A percentile compares a stretch with the other conserved stretches of the same genome.
phyloP scores from a whole-genome alignment of 305 asterid species.

The Fraxinus sp. region DNA sequence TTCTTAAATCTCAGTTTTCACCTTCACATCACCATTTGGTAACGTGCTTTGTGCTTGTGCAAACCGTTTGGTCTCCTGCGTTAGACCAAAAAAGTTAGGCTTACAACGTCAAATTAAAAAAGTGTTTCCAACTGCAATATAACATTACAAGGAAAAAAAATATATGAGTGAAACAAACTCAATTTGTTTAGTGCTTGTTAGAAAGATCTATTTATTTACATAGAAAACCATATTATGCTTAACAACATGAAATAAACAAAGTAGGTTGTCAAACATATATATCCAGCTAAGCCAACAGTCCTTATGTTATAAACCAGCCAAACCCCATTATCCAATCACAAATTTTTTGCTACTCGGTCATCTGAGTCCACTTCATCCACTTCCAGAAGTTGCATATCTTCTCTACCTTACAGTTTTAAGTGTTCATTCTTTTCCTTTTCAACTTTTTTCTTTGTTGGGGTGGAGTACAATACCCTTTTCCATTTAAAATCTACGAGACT shows the following conservation, averaged over 20 bases:
- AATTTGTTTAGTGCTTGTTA: background rate
- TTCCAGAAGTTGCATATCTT: background rate
- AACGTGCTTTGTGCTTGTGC: slow-evolving; percentile 62
- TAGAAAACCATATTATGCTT: background rate
- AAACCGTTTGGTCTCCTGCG: slow-evolving; percentile 72
- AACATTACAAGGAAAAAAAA: background rate
- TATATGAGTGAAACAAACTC: background rate
- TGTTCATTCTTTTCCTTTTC: background rate
- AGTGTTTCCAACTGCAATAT: background rate
- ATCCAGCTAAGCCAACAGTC: background rate
- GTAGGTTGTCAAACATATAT: background rate
- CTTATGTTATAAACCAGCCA: background rate
- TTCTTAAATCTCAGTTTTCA: slow-evolving; percentile 53
- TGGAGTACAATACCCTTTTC: background rate
- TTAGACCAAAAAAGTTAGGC: background rate
- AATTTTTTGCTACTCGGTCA: background rate
- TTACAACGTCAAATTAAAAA: background rate
- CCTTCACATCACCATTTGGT: slow-evolving; percentile 81
- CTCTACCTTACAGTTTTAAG: background rate
- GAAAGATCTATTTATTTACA: background rate
- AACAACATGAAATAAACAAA: background rate
- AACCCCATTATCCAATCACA: background rate
- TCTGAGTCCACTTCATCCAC: background rate
- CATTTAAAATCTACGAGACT: background rate
- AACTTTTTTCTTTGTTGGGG: background rate